phyloP scores from a whole-genome alignment of 352 stramenopile genomes.

The Phytophthora sp. region DNA sequence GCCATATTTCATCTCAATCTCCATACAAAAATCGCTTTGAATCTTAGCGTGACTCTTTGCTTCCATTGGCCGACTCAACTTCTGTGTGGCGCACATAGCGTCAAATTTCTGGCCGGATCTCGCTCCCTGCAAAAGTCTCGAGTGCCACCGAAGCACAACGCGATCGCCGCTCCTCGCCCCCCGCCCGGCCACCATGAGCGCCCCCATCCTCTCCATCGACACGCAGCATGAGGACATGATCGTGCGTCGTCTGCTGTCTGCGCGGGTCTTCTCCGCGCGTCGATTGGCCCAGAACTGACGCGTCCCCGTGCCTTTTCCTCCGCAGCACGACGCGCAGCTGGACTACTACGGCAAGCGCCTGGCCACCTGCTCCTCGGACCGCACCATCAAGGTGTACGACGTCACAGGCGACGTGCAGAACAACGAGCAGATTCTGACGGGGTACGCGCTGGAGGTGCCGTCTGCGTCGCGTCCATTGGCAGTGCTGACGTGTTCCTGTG shows the following conservation, averaged over 20 bases:
- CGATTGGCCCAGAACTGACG: conserved; percentile 7
- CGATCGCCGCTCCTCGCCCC: neutral
- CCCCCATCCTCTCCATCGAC: conserved; percentile 92
- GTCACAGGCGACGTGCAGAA: conserved; percentile 92
- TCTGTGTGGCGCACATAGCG: neutral
- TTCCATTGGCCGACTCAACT: neutral
- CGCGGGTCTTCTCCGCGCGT: neutral
- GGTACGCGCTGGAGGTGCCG: too few relatives aligned
- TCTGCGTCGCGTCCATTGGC: too few relatives aligned
- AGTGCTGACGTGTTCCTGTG: too few relatives aligned
- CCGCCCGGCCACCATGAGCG: conserved; percentile 61
- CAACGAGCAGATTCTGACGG: conserved; percentile 87
- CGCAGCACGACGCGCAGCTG: conserved; percentile 96
- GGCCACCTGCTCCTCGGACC: conserved; percentile 98
- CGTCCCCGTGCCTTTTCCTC: conserved; percentile 23
- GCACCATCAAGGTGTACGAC: conserved; percentile 98
- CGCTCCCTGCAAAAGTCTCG: neutral
- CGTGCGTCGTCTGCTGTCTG: conserved; percentile 43
- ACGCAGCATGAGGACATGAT: conserved; percentile 99
- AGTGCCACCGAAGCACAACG: conserved; percentile 35
- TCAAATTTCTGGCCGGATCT: conserved; percentile 3
- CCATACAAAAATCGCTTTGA: neutral
- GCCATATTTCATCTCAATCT: conserved; percentile 11
- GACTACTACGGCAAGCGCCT: conserved; percentile 99
- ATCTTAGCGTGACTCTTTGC: neutral